Evolutionary conservation across 768 basidiomycete genomes (phyloP), one percentile per base, ranked within the genome.

Genomic region (Nidula microcarpa): DNA sequence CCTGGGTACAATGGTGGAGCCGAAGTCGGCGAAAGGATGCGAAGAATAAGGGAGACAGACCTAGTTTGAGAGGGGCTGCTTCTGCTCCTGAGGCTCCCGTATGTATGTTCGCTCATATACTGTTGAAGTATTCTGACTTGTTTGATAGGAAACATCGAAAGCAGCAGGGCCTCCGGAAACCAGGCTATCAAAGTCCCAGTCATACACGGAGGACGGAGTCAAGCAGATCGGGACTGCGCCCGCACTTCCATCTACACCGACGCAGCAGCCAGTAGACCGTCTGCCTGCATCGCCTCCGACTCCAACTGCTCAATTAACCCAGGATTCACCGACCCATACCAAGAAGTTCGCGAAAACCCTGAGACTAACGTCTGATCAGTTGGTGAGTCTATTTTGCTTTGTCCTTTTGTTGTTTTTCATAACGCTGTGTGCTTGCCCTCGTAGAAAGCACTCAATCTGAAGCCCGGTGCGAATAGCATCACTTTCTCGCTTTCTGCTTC

Each of bases 401-500:
- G 30, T 49, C 4, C 23, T 32, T 34, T 41, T 36, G 8, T 13
- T 13, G n/a, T 48, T 46, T 45, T 18, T 37, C 17, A 39, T 36
- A 33, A 11, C n/a, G 14, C 11, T 11, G 11, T 52, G 5, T 14
- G 10, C n/a, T n/a, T n/a, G n/a, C n/a, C n/a, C 48, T 17, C 11
- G 5, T 63, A 95, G 93, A 94, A 93, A 90, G 75, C 80, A 8
- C 77, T 98, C 23, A 78, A 90, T 47, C 73, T 98, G 57, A 90
- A 89, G 64, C 76, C 88, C 30, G 96, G 97, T 3, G 77, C 93
- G 1, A 99, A 99, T 62, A 79, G 87, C 2, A 88, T 98, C 56
- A 94, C 94, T 0, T 99, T 98, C 66, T 95, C 94, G 0, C 81
- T 98, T 39, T 91, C 91, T 10, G 80, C 89, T 3, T 85, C 90